phyloP scores from a whole-genome alignment of 441 rosid genomes.

The Daphne laureola region DNA sequence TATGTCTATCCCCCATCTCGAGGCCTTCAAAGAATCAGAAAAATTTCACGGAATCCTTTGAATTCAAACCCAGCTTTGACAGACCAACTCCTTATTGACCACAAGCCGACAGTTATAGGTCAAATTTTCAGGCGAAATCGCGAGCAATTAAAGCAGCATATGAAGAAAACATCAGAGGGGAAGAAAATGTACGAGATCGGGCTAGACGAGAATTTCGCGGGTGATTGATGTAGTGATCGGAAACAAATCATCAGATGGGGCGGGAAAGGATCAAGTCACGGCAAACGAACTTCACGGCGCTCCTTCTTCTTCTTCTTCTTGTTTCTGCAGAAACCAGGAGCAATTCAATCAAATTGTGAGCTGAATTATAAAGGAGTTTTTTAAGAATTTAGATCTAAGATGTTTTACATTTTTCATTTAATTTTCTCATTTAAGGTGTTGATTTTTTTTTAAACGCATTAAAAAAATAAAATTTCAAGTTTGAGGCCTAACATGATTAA shows the following conservation, averaged over 20 bases:
- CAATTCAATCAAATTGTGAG: constrained; percentile 14
- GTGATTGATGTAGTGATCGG: constrained; percentile 43
- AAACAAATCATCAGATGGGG: constrained; percentile 80
- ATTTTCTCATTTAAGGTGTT: no score
- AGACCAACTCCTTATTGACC: background rate
- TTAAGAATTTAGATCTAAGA: background rate
- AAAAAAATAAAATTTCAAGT: no score
- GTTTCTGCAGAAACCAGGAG: constrained; percentile 23
- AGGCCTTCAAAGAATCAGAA: constrained; percentile 14
- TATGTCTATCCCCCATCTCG: constrained; percentile 55
- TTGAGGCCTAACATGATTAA: no score
- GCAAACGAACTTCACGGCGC: background rate
- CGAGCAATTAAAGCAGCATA: constrained; percentile 68
- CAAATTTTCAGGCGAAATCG: constrained; percentile 82
- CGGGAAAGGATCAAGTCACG: constrained; percentile 15
- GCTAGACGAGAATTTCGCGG: constrained; percentile 34
- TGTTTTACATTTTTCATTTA: no score
- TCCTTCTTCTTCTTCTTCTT: background rate
- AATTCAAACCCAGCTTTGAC: background rate
- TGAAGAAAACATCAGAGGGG: constrained; percentile 65
- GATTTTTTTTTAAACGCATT: no score
- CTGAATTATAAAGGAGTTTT: background rate
- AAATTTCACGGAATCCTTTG: background rate
- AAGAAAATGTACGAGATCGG: constrained; percentile 49
- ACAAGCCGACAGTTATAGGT: constrained; percentile 8